phyloP scores from a whole-genome alignment of 106 monocot species.

The Allium sativum region DNA sequence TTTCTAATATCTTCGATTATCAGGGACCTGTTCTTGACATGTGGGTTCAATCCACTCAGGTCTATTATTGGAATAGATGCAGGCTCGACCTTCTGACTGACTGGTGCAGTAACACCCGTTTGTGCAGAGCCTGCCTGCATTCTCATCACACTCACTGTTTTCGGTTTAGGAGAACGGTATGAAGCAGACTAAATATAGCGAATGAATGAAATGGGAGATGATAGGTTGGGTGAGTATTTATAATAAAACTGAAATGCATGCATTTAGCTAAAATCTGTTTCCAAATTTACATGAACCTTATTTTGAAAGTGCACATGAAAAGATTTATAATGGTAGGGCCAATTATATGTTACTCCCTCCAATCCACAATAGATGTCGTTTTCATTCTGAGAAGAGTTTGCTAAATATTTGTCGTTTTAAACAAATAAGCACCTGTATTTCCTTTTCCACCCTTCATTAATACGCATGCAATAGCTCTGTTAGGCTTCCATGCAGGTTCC shows the following conservation, averaged over 20 bases:
- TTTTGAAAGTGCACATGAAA: not conserved
- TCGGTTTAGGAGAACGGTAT: not conserved
- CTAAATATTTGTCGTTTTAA: too few species aligned
- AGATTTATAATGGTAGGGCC: not conserved
- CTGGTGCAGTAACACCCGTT: not conserved
- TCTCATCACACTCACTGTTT: not conserved
- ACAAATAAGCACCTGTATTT: too few species aligned
- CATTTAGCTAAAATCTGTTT: not conserved
- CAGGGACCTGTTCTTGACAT: not conserved
- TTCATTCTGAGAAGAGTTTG: too few species aligned
- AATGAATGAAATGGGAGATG: not conserved
- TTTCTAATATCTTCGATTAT: conserved; percentile 15
- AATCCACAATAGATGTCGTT: not conserved
- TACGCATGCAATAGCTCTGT: too few species aligned
- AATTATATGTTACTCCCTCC: not conserved
- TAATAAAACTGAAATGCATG: not conserved
- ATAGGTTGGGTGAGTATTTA: not conserved
- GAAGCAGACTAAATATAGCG: not conserved
- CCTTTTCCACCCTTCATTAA: too few species aligned
- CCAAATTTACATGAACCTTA: not conserved
- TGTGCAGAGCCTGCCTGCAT: not conserved
- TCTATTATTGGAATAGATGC: conserved; percentile 1
- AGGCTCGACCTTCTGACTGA: not conserved
- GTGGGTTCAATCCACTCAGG: not conserved
- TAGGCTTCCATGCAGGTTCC: too few species aligned